A percentile compares a stretch with the other conserved stretches of the same genome.
Conservation (phyloP, 495 filamentous ascomycete species). For the Aspergillus heteromorphus region DNA sequence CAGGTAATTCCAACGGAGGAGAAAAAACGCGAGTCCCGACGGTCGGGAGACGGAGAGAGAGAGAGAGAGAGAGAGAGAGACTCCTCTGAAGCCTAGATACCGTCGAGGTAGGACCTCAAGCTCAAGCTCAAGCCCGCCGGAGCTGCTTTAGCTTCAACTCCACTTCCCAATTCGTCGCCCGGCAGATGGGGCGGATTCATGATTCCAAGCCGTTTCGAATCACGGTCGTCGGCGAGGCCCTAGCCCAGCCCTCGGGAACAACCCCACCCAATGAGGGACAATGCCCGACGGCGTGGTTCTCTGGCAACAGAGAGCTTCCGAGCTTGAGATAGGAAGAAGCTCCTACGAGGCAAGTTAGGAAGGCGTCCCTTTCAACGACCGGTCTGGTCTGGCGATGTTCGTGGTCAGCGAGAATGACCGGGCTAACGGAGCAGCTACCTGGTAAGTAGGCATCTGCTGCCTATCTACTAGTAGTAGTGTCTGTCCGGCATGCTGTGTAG, state of each 20-base stretch:
- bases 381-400: no score
- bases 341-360: no score
- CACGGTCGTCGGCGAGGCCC: background rate
- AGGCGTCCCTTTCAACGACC: no score
- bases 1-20: background rate
- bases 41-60: background rate
- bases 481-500: background rate
- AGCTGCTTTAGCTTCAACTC: background rate
- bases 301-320: background rate
- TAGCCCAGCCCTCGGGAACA: slow-evolving; percentile 6
- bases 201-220: slow-evolving; percentile 2
- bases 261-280: background rate
- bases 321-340: background rate
- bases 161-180: slow-evolving; percentile 10
- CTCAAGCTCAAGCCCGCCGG: background rate
- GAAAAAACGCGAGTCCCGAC: background rate
- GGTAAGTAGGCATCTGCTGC: no score
- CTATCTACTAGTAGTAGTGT: no score
- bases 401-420: background rate
- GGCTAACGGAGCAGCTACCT: background rate
- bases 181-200: background rate
- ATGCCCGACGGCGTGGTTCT: background rate
- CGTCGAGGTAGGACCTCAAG: no score
- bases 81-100: background rate
- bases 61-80: background rate